Evolutionary conservation across 805 yeast species (phyloP), one percentile per base, ranked within the genome.

Genomic region (Kuraishia capsulata): DNA sequence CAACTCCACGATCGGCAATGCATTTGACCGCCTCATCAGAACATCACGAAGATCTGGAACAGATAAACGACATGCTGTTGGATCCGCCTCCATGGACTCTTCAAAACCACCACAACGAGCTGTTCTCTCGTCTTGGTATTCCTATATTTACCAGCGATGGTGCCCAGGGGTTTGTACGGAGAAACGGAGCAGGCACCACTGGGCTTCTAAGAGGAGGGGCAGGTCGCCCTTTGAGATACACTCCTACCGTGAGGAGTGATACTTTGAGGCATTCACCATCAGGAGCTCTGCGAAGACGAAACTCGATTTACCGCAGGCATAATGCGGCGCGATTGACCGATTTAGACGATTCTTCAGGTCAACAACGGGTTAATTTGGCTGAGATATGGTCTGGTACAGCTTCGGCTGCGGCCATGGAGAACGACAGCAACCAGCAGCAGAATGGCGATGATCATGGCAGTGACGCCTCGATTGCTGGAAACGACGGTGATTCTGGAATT

Each of bases 1-100:
- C n/a, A 26, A 29, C n/a, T 11, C 18, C 30, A 21, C 13, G 10
- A 16, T 25, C 14, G 33, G 38, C 4, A 8, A 17, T 14, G 14
- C 38, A 9, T 21, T 21, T 21, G n/a, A n/a, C n/a, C n/a, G n/a
- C n/a, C n/a, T n/a, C n/a, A n/a, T n/a, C n/a, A n/a, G n/a, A n/a
- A n/a, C n/a, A 25, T 13, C 11, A 13, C 32, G 18, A 20, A 19
- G 18, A 33, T 8, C 26, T 23, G 26, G 26, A 38, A n/a, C 38
- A 13, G 20, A 10, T 18, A 4, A 18, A 13, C 21, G 18, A 29
- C 26, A 29, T 20, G 28, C 14, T 20, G 20, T 17, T 30, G 29
- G 36, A 31, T 13, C 36, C 32, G 6, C 35, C 34, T 20, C 39
- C 33, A 5, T 31, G 33, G 33, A 21, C 36, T 19, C 24, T 33